Evolutionary conservation across 495 filamentous ascomycete genomes (phyloP).

Genomic region (Opeltia flavorubescens): DNA sequence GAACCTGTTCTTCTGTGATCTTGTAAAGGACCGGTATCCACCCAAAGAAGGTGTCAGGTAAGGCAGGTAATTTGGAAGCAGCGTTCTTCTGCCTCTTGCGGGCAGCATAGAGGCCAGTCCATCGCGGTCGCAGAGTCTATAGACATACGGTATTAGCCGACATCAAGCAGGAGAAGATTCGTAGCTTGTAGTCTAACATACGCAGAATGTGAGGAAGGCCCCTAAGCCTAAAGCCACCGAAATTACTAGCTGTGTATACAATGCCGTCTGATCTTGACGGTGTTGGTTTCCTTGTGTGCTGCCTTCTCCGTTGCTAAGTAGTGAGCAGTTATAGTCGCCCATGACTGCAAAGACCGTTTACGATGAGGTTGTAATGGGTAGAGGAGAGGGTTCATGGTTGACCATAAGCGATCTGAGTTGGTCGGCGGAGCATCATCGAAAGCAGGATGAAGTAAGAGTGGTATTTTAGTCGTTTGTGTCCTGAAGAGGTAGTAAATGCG

Average conservation of each 20-base stretch:
- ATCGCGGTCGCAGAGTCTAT: conserved; percentile 68
- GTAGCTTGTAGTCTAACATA: conserved; percentile 20
- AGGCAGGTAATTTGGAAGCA: conserved; percentile 61
- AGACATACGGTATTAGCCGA: conserved; percentile 13
- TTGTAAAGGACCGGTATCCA: conserved; percentile 87
- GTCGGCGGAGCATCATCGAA: no score
- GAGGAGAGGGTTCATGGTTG: not conserved
- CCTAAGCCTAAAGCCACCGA: conserved; percentile 40
- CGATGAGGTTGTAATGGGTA: not conserved
- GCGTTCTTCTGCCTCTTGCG: conserved; percentile 56
- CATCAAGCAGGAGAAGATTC: not conserved
- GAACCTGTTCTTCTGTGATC: conserved; percentile 77
- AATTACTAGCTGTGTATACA: conserved; percentile 40
- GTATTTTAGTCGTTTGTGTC: no score
- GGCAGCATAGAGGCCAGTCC: conserved; percentile 85
- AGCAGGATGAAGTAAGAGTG: no score
- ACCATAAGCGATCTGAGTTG: not conserved
- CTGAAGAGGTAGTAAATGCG: no score
- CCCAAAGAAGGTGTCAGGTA: conserved; percentile 78
- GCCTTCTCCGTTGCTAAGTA: conserved; percentile 1
- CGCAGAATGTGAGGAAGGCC: conserved; percentile 52
- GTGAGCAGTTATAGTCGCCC: conserved; percentile 1
- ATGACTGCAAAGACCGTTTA: not conserved
- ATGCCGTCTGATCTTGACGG: not conserved
- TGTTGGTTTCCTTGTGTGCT: conserved; percentile 8